A percentile compares a stretch with the other conserved stretches of the same genome.
Evolutionary conservation across 2,329 filamentous ascomycete species (phyloP).

Genomic region (Thermoascus crustaceus): DNA sequence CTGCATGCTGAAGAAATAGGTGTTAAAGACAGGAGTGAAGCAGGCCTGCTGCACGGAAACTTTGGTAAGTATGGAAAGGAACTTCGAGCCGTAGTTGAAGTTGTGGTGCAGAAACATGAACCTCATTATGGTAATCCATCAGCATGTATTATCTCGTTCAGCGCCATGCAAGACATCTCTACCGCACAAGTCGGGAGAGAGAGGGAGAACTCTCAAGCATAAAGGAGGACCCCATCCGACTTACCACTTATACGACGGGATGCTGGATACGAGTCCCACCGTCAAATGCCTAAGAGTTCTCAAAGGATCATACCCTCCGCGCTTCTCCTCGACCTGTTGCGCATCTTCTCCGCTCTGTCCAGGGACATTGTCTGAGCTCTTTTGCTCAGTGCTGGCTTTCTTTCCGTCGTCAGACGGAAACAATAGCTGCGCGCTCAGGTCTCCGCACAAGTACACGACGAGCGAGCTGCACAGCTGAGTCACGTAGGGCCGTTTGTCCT

Average conservation of each 20-base stretch:
- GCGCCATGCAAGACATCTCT: no score
- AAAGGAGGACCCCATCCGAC: constrained; percentile 13
- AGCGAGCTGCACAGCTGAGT: constrained; percentile 71
- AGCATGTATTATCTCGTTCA: neutral
- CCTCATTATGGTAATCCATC: constrained; percentile 37
- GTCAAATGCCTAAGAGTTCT: constrained; percentile 63
- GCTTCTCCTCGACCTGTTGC: constrained; percentile 29
- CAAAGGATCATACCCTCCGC: constrained; percentile 55
- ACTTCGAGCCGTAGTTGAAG: constrained; percentile 75
- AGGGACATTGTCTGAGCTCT: constrained; percentile 29
- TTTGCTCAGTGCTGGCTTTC: constrained; percentile 20
- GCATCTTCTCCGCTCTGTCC: constrained; percentile 19
- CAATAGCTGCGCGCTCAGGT: constrained; percentile 68
- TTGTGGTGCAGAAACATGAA: constrained; percentile 69
- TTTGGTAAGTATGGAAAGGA: constrained; percentile 65
- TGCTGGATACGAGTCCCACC: constrained; percentile 64
- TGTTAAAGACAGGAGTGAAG: constrained; percentile 78
- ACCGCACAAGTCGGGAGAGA: no score
- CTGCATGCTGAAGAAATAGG: constrained; percentile 75
- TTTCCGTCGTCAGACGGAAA: constrained; percentile 25
- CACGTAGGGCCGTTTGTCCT: constrained; percentile 63
- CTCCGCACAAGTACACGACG: constrained; percentile 69
- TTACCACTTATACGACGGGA: constrained; percentile 78
- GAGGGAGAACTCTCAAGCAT: constrained; percentile 5
- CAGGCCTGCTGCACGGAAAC: constrained; percentile 69